A percentile compares a stretch with the other conserved stretches of the same genome.
phyloP scores from a whole-genome alignment of 2,329 filamentous ascomycete genomes.

The Lomentospora prolificans region DNA sequence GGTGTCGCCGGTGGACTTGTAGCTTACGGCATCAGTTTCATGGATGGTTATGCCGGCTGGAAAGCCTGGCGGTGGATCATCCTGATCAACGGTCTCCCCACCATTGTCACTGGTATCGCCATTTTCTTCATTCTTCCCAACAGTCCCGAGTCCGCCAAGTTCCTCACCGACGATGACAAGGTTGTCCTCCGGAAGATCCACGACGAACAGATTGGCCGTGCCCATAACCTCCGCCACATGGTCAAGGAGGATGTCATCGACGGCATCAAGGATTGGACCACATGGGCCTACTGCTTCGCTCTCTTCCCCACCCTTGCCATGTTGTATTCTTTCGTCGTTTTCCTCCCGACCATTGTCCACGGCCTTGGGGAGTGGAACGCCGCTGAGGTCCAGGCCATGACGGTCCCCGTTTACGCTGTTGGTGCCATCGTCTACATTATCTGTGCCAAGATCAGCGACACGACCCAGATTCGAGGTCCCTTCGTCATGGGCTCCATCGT shows the following conservation, averaged over 20 bases:
- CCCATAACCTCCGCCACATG: constrained; percentile 15
- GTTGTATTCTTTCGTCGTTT: constrained; percentile 58
- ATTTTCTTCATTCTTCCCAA: constrained; percentile 50
- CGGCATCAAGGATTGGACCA: constrained; percentile 53
- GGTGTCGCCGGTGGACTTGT: constrained; percentile 56
- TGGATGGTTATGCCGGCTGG: constrained; percentile 47
- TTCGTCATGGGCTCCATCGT: constrained; percentile 42
- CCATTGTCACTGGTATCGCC: constrained; percentile 42
- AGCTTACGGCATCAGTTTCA: constrained; percentile 54
- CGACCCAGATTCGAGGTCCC: constrained; percentile 43
- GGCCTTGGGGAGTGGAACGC: constrained; percentile 46
- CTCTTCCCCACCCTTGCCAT: constrained; percentile 56
- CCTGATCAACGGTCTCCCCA: constrained; percentile 46
- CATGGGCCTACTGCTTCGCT: constrained; percentile 48
- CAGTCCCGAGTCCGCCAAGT: constrained; percentile 45
- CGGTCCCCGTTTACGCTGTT: constrained; percentile 56
- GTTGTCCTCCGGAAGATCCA: constrained; percentile 43
- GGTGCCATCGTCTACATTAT: constrained; percentile 52
- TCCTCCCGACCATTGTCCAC: constrained; percentile 59
- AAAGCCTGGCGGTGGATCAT: constrained; percentile 61
- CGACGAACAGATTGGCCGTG: constrained; percentile 31
- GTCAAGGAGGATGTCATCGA: constrained; percentile 43
- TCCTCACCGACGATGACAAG: constrained; percentile 32
- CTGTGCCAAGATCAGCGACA: constrained; percentile 48
- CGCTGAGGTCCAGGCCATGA: constrained; percentile 54